Base-by-base conservation (phyloP, 768 basidiomycete species). In the Tulasnella sp. region DNA sequence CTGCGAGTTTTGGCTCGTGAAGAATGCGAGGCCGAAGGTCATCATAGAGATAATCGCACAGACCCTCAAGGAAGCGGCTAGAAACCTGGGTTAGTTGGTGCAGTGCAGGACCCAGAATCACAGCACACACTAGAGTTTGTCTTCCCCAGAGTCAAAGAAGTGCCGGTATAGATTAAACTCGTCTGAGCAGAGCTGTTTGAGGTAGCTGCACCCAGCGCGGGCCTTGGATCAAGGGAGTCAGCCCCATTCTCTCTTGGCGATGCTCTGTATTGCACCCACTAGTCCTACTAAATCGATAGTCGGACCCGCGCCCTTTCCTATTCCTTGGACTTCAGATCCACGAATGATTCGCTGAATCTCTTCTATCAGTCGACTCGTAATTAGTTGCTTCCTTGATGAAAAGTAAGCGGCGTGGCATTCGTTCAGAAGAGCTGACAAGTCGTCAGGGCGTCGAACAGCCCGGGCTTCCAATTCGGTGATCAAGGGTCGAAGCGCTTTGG, bases 1-100 rank as follows among this genome's bases (percentile, higher is more conserved):
- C 90, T 0, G 91, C 91, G 67, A 99, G 88, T 5, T 92, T 89
- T 0, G 91, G 91, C 81, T 98, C 97, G 80, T 98, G 96, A 1
- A 98, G 87, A 78, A 99, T 98, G 5, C 96, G 90, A 6, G 97
- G 97, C 0, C 97, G 92, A 0, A 99, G 88, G 79, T 96, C 94
- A 81, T 99, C 97, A 81, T 96, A 97, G 40, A 99, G 89, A 79
- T 94, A 88, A 83, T 98, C 97, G 79, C 96, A 98, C 0, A 99
- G 87, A 2, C 87, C 91, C 84, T 97, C 96, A 31, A 99, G 87
- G 83, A 94, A 98, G 77, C 89, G 87, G 80, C 96, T 98, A 81
- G 3, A 34, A 19, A 37, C 72, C 36, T 38, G 74, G 42, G 64
- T 64, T n/a, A 71, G 4, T 3, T 29, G 40, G 22, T 64, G 15